Evolutionary conservation across 164 flowering plant species (phyloP).

Genomic region (Malania oleifera): DNA sequence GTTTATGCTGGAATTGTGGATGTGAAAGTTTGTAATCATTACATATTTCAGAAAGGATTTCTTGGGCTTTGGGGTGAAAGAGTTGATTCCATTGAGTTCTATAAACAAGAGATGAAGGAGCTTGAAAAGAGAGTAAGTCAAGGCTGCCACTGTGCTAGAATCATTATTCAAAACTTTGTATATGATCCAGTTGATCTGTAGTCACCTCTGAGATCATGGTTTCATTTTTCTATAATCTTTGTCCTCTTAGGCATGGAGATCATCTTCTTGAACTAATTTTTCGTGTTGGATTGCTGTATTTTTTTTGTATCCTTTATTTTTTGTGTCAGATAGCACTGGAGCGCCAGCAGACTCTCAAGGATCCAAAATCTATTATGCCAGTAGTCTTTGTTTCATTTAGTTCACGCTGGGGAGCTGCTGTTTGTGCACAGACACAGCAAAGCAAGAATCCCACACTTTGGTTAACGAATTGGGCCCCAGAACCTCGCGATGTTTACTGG

Average conservation of each 20-base stretch:
- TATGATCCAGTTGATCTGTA: background rate
- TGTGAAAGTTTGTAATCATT: conserved; percentile 1
- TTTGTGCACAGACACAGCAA: conserved; percentile 97
- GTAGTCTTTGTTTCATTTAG: conserved; percentile 91
- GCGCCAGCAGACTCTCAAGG: conserved; percentile 61
- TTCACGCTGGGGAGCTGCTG: conserved; percentile 98
- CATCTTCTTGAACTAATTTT: background rate
- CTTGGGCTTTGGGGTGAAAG: conserved; percentile 73
- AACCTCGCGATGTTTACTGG: conserved; percentile 96
- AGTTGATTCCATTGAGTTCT: conserved; percentile 83
- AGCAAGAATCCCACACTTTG: conserved; percentile 90
- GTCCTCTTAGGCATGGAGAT: background rate
- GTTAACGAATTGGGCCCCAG: conserved; percentile 97
- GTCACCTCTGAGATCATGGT: background rate
- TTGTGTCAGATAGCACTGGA: conserved; percentile 57
- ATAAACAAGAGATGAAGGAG: conserved; percentile 46
- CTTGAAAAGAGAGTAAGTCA: conserved; percentile 56
- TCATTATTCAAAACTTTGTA: background rate
- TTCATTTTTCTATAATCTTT: too few relatives aligned
- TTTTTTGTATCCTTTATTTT: background rate
- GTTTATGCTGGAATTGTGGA: background rate
- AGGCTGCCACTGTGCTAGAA: background rate
- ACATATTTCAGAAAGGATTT: conserved; percentile 58
- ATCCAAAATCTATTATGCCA: conserved; percentile 63
- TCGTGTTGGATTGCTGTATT: background rate